phyloP scores from a whole-genome alignment of 2,329 filamentous ascomycete species.

The Chalaropsis thielavioides region DNA sequence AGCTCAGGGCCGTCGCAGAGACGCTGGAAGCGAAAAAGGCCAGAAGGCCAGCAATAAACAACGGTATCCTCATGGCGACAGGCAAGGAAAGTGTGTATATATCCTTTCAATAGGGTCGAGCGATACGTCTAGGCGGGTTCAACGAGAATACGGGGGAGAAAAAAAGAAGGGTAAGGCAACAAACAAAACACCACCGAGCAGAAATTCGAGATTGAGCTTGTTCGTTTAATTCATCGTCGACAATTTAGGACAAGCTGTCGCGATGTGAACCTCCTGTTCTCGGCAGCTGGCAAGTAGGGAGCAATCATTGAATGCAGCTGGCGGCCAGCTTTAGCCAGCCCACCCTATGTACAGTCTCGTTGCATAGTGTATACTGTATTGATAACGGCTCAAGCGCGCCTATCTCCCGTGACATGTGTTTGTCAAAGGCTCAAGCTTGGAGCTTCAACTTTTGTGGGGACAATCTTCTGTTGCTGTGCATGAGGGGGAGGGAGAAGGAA shows the following conservation, averaged over 20 bases:
- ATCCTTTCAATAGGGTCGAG: background rate
- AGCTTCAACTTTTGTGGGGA: background rate
- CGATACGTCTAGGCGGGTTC: background rate
- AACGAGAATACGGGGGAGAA: background rate
- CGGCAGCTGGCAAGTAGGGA: conserved; percentile 7
- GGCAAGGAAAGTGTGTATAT: background rate
- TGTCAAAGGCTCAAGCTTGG: background rate
- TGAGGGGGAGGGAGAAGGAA: background rate
- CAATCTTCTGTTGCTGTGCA: background rate
- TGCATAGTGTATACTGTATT: background rate
- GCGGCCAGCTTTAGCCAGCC: background rate
- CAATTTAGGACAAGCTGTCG: conserved; percentile 22
- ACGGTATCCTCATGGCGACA: conserved; percentile 48
- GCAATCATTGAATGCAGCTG: background rate
- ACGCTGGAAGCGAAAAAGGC: conserved; percentile 56
- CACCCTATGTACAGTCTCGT: background rate
- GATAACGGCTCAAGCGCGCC: background rate
- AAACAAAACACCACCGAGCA: background rate
- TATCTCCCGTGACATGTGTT: background rate
- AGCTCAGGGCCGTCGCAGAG: conserved; percentile 82
- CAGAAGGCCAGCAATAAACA: conserved; percentile 51
- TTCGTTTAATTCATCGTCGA: background rate
- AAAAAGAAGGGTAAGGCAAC: background rate
- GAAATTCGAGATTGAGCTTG: background rate
- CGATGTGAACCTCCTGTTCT: conserved; percentile 10